Evolutionary conservation across 1,284 basidiomycete genomes (phyloP).

Genomic region (Xanthoconium separans): DNA sequence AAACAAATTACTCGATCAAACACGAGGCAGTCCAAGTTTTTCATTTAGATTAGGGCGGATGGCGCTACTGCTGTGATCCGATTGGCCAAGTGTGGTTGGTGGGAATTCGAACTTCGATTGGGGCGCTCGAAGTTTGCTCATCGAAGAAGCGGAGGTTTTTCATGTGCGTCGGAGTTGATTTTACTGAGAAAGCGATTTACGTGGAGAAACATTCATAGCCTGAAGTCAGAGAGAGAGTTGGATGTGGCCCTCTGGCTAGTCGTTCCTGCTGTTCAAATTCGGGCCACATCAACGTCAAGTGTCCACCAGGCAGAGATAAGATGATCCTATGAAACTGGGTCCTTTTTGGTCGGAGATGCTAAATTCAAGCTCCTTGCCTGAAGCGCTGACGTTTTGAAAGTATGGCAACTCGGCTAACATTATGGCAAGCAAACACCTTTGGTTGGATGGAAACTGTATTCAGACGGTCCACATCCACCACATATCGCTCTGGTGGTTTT

Average conservation of each 20-base stretch:
- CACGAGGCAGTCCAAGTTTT: slow-evolving; percentile 22
- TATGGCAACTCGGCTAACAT: background rate
- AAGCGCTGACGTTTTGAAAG: background rate
- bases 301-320: background rate
- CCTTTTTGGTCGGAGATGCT: background rate
- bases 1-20: slow-evolving; percentile 12
- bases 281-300: background rate
- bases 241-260: background rate
- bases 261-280: background rate
- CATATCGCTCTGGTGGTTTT: background rate
- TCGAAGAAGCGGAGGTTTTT: slow-evolving; percentile 3
- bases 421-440: background rate
- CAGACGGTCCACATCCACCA: too few species aligned
- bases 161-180: background rate
- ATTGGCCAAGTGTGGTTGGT: slow-evolving; percentile 1
- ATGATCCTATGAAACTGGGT: background rate
- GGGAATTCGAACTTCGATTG: slow-evolving; percentile 1
- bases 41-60: slow-evolving; percentile 9
- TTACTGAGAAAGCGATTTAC: background rate
- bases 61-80: background rate
- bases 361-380: background rate
- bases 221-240: background rate
- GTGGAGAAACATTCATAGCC: background rate
- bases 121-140: background rate
- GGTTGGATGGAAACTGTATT: background rate